Conservation (phyloP, 345 rosid genomes). For the Bruguiera gymnorhiza region DNA sequence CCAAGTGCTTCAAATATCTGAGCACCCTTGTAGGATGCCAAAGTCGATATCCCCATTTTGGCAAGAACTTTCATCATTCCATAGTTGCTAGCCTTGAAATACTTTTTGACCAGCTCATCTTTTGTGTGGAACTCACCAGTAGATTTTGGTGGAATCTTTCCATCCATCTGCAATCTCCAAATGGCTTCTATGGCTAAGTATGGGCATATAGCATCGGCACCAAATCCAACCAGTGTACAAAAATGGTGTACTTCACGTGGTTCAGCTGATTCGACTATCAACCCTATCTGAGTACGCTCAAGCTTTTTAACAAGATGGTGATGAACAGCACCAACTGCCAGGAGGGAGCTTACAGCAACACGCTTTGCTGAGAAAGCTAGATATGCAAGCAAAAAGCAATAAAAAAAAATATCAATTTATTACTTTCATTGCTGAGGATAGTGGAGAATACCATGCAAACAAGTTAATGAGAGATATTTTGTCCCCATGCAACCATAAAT, state of each 20-base stretch:
- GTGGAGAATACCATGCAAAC: too few species aligned
- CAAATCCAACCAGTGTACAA: slow-evolving; percentile 94
- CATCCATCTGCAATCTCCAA: slow-evolving; percentile 91
- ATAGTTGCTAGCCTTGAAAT: slow-evolving; percentile 92
- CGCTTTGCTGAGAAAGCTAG: slow-evolving; percentile 76
- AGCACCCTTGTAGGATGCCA: slow-evolving; percentile 98
- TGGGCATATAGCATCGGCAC: slow-evolving; percentile 97
- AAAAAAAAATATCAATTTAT: slow-evolving; percentile 3
- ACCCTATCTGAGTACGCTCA: slow-evolving; percentile 84
- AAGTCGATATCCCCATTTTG: slow-evolving; percentile 96
- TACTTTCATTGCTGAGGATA: neutral
- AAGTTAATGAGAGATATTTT: too few species aligned
- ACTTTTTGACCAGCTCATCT: slow-evolving; percentile 82
- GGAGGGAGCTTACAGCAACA: slow-evolving; percentile 90
- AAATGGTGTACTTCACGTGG: slow-evolving; percentile 99
- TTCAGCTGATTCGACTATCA: slow-evolving; percentile 94
- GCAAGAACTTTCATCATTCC: slow-evolving; percentile 99
- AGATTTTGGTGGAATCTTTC: slow-evolving; percentile 89
- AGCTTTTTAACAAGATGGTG: slow-evolving; percentile 87
- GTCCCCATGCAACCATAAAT: too few species aligned
- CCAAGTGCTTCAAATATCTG: slow-evolving; percentile 99
- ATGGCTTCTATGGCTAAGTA: slow-evolving; percentile 83
- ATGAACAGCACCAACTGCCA: slow-evolving; percentile 99
- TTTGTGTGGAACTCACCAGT: slow-evolving; percentile 80
- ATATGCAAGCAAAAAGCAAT: slow-evolving; percentile 16